Percentiles rank a stretch among this genome's conserved stretches.
These are phyloP conservation scores for Skeletonema grethae DNA, from an alignment of 108 stramenopile genomes.

Conservation along the genomic window DNA sequence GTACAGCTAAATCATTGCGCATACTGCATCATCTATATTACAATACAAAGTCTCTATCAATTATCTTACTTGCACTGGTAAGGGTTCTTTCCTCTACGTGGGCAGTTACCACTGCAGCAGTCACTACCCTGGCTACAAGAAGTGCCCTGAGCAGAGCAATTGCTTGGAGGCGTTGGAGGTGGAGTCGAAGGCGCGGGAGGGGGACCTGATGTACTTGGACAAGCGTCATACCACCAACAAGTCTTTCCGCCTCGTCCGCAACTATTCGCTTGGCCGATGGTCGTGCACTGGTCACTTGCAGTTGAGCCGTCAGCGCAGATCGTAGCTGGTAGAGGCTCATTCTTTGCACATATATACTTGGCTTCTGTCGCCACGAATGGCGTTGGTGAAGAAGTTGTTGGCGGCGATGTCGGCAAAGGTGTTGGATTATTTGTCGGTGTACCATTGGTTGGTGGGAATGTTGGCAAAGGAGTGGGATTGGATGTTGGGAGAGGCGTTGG, in stretches of 20 bases:
- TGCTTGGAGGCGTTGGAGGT: not conserved
- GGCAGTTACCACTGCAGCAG: conserved; percentile 1
- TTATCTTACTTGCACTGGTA: not conserved
- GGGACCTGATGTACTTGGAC: not conserved
- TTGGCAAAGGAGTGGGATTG: not conserved
- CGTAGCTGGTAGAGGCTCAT: not conserved
- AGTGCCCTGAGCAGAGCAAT: not conserved
- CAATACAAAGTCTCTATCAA: too few species aligned
- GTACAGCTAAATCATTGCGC: not conserved
- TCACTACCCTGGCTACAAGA: not conserved
- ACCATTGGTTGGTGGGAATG: not conserved
- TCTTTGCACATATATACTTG: not conserved
- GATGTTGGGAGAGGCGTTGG: not conserved
- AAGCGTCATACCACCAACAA: not conserved
- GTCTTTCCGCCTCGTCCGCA: not conserved
- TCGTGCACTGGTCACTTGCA: not conserved
- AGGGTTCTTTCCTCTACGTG: not conserved
- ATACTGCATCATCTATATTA: not conserved
- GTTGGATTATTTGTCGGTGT: not conserved
- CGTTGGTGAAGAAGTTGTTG: not conserved
- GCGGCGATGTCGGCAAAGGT: not conserved
- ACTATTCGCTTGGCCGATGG: not conserved
- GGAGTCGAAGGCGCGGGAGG: not conserved
- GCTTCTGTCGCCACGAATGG: not conserved
- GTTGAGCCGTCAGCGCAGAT: not conserved